These are phyloP conservation scores for Chlorophyllum brunneum DNA, from an alignment of 768 basidiomycete genomes.

Conservation along the genomic window DNA sequence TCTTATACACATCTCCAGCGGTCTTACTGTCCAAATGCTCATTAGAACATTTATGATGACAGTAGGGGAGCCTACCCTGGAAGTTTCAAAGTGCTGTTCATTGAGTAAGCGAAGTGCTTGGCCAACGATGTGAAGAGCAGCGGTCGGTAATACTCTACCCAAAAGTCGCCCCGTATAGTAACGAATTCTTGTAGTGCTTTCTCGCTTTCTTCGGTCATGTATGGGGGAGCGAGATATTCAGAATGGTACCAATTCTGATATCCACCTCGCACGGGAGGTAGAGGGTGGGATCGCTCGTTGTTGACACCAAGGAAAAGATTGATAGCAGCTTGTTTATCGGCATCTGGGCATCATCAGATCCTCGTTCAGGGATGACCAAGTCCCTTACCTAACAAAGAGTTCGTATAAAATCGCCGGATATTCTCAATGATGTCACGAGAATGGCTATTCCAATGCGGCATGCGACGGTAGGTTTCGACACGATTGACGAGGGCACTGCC, in stretches of 20 bases:
- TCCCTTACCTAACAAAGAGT: slow-evolving; percentile 74
- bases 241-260: slow-evolving; percentile 86
- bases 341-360: slow-evolving; percentile 47
- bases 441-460: slow-evolving; percentile 97
- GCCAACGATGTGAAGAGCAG: slow-evolving; percentile 78
- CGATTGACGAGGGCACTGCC: slow-evolving; percentile 95
- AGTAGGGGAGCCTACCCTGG: slow-evolving; percentile 54
- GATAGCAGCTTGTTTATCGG: slow-evolving; percentile 96
- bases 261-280: slow-evolving; percentile 54
- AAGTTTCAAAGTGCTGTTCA: slow-evolving; percentile 83
- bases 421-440: slow-evolving; percentile 96
- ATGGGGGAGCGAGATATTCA: slow-evolving; percentile 66
- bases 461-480: slow-evolving; percentile 92
- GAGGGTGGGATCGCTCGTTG: slow-evolving; percentile 46
- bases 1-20: slow-evolving; percentile 60
- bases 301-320: slow-evolving; percentile 92
- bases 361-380: not conserved
- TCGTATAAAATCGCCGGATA: slow-evolving; percentile 91
- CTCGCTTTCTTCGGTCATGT: slow-evolving; percentile 62
- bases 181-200: slow-evolving; percentile 58
- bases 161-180: slow-evolving; percentile 64
- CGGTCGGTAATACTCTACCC: slow-evolving; percentile 88
- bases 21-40: slow-evolving; percentile 51
- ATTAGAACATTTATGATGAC: not conserved
- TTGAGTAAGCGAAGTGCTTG: slow-evolving; percentile 89